These are phyloP conservation scores for Verticillium albo-atrum DNA, from an alignment of 2,329 filamentous ascomycete genomes.

Conservation along the genomic window DNA sequence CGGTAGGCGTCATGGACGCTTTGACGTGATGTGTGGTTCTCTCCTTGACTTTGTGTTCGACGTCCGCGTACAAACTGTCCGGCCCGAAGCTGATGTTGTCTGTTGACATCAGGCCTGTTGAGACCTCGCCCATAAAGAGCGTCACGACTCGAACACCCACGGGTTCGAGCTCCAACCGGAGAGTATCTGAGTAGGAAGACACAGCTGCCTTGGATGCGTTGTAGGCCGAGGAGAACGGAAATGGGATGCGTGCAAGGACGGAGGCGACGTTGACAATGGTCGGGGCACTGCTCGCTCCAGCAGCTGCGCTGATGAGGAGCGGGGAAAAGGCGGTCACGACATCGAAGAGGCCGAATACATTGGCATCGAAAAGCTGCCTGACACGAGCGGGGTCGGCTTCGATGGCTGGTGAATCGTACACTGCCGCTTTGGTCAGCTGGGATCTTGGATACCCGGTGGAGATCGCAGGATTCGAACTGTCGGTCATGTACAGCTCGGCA, in stretches of 20 bases:
- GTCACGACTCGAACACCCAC: constrained; percentile 34
- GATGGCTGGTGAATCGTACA: constrained; percentile 14
- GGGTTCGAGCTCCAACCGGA: constrained; percentile 27
- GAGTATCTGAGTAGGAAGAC: constrained; percentile 28
- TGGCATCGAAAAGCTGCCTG: constrained; percentile 28
- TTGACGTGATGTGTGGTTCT: background rate
- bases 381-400: constrained; percentile 15
- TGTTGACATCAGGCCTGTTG: background rate
- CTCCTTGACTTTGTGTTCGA: background rate
- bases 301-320: constrained; percentile 24
- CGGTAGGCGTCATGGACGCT: background rate
- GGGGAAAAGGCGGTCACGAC: constrained; percentile 33
- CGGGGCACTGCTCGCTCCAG: constrained; percentile 14
- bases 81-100: background rate
- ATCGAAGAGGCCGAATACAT: constrained; percentile 31
- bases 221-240: constrained; percentile 33
- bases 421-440: background rate
- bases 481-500: background rate
- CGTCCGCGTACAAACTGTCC: constrained; percentile 4
- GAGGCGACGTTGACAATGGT: constrained; percentile 35
- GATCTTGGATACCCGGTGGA: constrained; percentile 14
- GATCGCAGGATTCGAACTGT: constrained; percentile 23
- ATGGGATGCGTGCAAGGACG: constrained; percentile 22
- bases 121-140: constrained; percentile 19
- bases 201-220: constrained; percentile 39